Evolutionary conservation across 2,329 filamentous ascomycete species (phyloP).

Genomic region (Alternaria sp.): DNA sequence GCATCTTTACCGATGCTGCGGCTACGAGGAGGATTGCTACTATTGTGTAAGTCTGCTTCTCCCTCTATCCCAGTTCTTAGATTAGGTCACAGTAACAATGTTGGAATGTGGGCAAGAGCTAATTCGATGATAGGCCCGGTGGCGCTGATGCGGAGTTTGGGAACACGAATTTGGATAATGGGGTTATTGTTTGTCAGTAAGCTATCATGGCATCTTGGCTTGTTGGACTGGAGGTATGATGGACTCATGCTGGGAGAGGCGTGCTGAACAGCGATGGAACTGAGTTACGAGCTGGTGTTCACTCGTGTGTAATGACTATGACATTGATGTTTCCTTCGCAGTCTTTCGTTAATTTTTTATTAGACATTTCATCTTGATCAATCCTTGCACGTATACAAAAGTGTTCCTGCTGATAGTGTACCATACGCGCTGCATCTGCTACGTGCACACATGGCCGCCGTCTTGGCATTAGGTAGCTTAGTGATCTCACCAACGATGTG

Average conservation of each 20-base stretch:
- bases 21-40: background rate
- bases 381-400: too few relatives aligned
- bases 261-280: background rate
- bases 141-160: background rate
- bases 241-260: background rate
- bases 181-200: background rate
- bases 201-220: fast-evolving
- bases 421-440: too few relatives aligned
- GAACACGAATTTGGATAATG: background rate
- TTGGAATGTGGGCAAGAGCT: background rate
- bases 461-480: too few relatives aligned
- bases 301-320: background rate
- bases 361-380: too few relatives aligned
- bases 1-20: background rate
- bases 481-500: too few relatives aligned
- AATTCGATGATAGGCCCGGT: background rate
- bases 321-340: background rate
- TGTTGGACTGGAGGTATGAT: fast-evolving
- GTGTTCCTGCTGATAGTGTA: too few relatives aligned
- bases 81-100: too few relatives aligned
- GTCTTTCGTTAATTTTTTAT: background rate
- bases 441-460: too few relatives aligned
- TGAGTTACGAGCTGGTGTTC: background rate
- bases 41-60: background rate
- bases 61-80: too few relatives aligned